Percentiles rank a stretch among this genome's conserved stretches.
Evolutionary conservation across 331 rosid species (phyloP).

Genomic region (Prunus yedoensis): DNA sequence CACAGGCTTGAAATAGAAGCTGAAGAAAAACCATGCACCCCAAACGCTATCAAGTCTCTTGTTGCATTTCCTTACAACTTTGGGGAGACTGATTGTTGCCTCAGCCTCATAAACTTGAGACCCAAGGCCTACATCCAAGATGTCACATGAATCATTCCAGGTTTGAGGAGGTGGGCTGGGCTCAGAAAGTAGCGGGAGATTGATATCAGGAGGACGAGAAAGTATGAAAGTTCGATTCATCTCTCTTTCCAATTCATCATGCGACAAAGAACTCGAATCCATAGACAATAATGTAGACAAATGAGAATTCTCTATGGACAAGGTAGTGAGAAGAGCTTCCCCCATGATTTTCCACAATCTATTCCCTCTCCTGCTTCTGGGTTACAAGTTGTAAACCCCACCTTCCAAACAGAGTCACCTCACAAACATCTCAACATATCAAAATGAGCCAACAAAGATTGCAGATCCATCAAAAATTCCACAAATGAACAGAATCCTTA

Average conservation of each 20-base stretch:
- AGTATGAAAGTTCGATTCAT: constrained; percentile 33
- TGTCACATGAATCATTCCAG: constrained; percentile 41
- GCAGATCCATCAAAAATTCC: constrained; percentile 23
- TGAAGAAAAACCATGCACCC: constrained; percentile 55
- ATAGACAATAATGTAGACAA: constrained; percentile 41
- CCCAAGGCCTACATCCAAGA: constrained; percentile 40
- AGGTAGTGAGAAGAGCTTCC: constrained; percentile 46
- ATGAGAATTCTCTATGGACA: constrained; percentile 38
- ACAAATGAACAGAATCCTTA: constrained; percentile 11
- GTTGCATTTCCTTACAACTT: constrained; percentile 39
- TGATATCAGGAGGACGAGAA: constrained; percentile 45
- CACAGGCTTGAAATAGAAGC: constrained; percentile 51
- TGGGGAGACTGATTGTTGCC: constrained; percentile 29
- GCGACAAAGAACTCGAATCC: constrained; percentile 40
- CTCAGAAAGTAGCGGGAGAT: constrained; percentile 42
- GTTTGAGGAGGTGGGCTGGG: constrained; percentile 43
- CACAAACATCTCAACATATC: constrained; percentile 23
- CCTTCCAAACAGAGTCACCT: constrained; percentile 17
- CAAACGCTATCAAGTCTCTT: constrained; percentile 45
- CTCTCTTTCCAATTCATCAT: constrained; percentile 44
- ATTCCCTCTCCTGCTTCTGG: constrained; percentile 12
- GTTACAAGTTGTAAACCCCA: constrained; percentile 13
- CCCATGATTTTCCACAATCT: constrained; percentile 30
- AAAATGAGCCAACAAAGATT: constrained; percentile 10
- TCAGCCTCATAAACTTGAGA: constrained; percentile 42